Conservation (phyloP, 352 stramenopile species). For the Globisporangium solare region DNA sequence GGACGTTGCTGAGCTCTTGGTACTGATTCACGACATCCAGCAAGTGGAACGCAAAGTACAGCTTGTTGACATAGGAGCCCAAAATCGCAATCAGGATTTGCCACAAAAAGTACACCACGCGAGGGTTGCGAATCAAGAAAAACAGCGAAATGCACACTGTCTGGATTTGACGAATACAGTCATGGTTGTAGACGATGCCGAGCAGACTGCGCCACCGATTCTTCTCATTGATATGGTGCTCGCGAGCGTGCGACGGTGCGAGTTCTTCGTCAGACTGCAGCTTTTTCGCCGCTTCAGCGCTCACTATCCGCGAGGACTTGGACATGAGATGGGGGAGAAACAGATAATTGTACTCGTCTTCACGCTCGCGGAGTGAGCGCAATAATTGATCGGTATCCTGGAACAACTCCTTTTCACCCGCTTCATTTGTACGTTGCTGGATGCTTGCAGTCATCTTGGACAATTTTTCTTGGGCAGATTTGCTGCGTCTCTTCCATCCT, state of each 20-base stretch:
- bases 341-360: slow-evolving; percentile 63
- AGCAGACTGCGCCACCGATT: neutral
- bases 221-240: neutral
- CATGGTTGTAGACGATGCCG: neutral
- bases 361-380: slow-evolving; percentile 46
- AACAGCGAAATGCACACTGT: slow-evolving; percentile 40
- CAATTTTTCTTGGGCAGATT: slow-evolving; percentile 26
- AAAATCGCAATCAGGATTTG: slow-evolving; percentile 58
- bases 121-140: slow-evolving; percentile 47
- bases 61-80: slow-evolving; percentile 60
- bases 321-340: slow-evolving; percentile 31
- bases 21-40: slow-evolving; percentile 79
- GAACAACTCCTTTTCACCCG: slow-evolving; percentile 46
- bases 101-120: slow-evolving; percentile 50
- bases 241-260: neutral
- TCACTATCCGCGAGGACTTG: slow-evolving; percentile 1
- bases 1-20: slow-evolving; percentile 65
- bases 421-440: slow-evolving; percentile 20
- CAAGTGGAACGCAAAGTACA: slow-evolving; percentile 76
- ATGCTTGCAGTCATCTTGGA: slow-evolving; percentile 41
- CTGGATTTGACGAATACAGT: slow-evolving; percentile 6
- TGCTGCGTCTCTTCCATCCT: slow-evolving; percentile 56
- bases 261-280: neutral
- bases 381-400: slow-evolving; percentile 61
- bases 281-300: neutral